These are phyloP conservation scores for Chytriomyces sp. DNA, from an alignment of 192 early-diverging fungal genomes.

Conservation along the genomic window DNA sequence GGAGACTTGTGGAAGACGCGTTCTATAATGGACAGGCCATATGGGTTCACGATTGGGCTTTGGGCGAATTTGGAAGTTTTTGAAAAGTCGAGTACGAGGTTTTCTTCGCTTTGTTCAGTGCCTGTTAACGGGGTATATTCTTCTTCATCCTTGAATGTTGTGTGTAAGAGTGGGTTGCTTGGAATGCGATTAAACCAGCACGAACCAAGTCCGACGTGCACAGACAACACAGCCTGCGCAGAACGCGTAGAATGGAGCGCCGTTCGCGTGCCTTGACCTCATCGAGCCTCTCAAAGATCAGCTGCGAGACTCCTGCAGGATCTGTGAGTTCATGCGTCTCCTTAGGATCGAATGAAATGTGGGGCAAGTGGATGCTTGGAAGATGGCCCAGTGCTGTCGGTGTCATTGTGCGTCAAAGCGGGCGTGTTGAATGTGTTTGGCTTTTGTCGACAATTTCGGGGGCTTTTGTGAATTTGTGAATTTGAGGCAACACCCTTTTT, in stretches of 20 bases:
- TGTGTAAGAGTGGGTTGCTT: not conserved
- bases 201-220: constrained; percentile 7
- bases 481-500: not conserved
- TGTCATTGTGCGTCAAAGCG: not conserved
- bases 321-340: constrained; percentile 26
- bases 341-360: constrained; percentile 20
- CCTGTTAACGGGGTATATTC: not conserved
- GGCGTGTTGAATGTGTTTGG: not conserved
- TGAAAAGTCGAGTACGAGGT: not conserved
- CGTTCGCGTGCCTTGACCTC: constrained; percentile 22
- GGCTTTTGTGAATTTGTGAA: not conserved
- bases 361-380: not conserved
- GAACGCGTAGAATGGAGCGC: constrained; percentile 11
- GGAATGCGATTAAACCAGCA: not conserved
- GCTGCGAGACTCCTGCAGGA: constrained; percentile 1
- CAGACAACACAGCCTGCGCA: not conserved
- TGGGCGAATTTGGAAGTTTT: not conserved
- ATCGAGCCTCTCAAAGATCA: constrained; percentile 25
- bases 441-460: not conserved
- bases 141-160: not conserved
- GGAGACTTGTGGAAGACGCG: constrained; percentile 48
- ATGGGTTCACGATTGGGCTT: constrained; percentile 18
- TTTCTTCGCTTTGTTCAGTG: not conserved
- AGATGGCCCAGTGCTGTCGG: not conserved
- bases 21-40: constrained; percentile 52